A percentile compares a stretch with the other conserved stretches of the same genome.
Evolutionary conservation across 2,329 filamentous ascomycete genomes (phyloP).

Genomic region (Fusarium luffae): DNA sequence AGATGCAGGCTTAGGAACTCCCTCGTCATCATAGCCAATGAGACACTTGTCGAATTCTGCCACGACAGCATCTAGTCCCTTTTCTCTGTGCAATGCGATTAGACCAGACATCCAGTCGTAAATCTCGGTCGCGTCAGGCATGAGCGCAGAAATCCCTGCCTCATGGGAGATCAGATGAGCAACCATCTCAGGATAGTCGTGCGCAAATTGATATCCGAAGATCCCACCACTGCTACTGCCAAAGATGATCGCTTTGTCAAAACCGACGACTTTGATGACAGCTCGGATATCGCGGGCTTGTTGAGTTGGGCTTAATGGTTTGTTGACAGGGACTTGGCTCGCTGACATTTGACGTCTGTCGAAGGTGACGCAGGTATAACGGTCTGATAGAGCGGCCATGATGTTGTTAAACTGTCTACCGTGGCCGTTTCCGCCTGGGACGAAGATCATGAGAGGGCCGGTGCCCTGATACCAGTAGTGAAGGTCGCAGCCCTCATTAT

Average conservation of each 20-base stretch:
- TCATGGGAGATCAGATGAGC: slow-evolving; percentile 1
- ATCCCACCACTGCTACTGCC: slow-evolving; percentile 9
- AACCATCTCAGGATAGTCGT: slow-evolving; percentile 16
- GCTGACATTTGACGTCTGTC: slow-evolving; percentile 24
- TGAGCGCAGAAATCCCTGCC: not conserved
- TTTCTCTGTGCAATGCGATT: not conserved
- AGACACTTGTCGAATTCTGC: not conserved
- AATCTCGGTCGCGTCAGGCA: not conserved
- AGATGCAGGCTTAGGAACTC: not conserved
- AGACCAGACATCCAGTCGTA: slow-evolving; percentile 9
- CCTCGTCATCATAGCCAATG: not conserved
- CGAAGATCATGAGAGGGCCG: not conserved
- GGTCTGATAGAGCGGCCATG: not conserved
- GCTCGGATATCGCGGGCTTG: slow-evolving; percentile 10
- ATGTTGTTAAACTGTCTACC: slow-evolving; percentile 23
- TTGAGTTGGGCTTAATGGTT: not conserved
- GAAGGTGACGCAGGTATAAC: not conserved
- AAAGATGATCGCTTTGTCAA: not conserved
- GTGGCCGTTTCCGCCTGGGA: slow-evolving; percentile 6
- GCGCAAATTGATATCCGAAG: slow-evolving; percentile 3
- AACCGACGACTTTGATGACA: not conserved
- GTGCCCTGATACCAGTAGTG: slow-evolving; percentile 19
- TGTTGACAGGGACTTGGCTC: slow-evolving; percentile 11
- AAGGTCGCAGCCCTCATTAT: slow-evolving; percentile 12
- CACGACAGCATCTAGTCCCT: not conserved